A percentile compares a stretch with the other conserved stretches of the same genome.
Conservation (phyloP, 768 basidiomycete genomes). For the Agrocybe chaxingu region DNA sequence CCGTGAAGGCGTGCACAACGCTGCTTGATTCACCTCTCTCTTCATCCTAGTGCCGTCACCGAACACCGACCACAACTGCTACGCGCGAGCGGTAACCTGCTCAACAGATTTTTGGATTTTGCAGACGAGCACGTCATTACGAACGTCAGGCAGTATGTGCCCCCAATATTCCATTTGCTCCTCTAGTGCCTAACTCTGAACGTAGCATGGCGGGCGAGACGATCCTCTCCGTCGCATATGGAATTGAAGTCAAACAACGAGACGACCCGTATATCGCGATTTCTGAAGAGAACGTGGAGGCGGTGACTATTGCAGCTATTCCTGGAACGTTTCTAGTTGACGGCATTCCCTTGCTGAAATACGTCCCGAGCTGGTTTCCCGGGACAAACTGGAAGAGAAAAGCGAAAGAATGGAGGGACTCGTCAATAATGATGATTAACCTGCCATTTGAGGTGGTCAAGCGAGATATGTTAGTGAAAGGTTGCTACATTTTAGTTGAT, state of each 20-base stretch:
- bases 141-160: conserved; percentile 32
- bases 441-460: conserved; percentile 32
- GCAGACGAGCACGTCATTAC: conserved; percentile 27
- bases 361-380: conserved; percentile 30
- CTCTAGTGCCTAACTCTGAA: neutral
- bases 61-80: conserved; percentile 26
- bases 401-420: conserved; percentile 35
- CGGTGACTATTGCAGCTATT: conserved; percentile 26
- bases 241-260: conserved; percentile 32
- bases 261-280: conserved; percentile 41
- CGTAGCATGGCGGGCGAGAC: conserved; percentile 29
- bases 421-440: conserved; percentile 29
- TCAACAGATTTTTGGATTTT: conserved; percentile 27
- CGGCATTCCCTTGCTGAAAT: conserved; percentile 22
- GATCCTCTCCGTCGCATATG: conserved; percentile 42
- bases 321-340: conserved; percentile 31
- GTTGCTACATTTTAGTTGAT: neutral
- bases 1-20: conserved; percentile 11
- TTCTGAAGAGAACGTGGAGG: conserved; percentile 34
- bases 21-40: conserved; percentile 14
- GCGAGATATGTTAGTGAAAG: conserved; percentile 17
- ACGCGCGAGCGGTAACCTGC: conserved; percentile 25
- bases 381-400: conserved; percentile 32
- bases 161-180: neutral
- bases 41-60: conserved; percentile 12